These are phyloP conservation scores for Primulina tabacum DNA, from an alignment of 257 asterid genomes.

Conservation along the genomic window DNA sequence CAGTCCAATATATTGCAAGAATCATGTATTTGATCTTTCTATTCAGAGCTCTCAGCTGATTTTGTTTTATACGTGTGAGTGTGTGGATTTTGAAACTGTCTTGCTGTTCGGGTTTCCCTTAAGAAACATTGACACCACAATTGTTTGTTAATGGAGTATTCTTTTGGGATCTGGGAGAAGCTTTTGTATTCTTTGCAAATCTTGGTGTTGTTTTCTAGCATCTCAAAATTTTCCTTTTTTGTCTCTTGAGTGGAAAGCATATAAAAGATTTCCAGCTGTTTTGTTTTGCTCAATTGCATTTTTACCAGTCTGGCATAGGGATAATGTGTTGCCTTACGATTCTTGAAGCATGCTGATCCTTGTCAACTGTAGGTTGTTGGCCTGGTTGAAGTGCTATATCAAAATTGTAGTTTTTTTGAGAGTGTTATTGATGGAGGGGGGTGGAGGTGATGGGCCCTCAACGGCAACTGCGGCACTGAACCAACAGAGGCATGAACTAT, in stretches of 20 bases:
- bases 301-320: background rate
- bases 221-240: background rate
- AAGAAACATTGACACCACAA: background rate
- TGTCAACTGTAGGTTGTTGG: background rate
- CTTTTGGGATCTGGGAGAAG: background rate
- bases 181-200: background rate
- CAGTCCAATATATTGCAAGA: too few relatives aligned
- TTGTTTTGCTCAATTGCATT: background rate
- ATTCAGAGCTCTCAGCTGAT: too few relatives aligned
- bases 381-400: background rate
- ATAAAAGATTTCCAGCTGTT: background rate
- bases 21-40: background rate
- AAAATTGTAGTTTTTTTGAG: background rate
- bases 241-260: too few relatives aligned
- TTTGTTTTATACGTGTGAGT: background rate
- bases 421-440: constrained; percentile 37
- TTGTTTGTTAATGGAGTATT: background rate
- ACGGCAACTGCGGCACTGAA: constrained; percentile 42
- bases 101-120: background rate
- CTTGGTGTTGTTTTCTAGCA: background rate
- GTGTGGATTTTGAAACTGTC: background rate
- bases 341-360: background rate
- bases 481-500: constrained; percentile 43
- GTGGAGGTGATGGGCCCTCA: constrained; percentile 45
- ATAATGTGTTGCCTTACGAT: background rate